Conservation (phyloP, 1,284 basidiomycete genomes). For the Caloboletus firmus region DNA sequence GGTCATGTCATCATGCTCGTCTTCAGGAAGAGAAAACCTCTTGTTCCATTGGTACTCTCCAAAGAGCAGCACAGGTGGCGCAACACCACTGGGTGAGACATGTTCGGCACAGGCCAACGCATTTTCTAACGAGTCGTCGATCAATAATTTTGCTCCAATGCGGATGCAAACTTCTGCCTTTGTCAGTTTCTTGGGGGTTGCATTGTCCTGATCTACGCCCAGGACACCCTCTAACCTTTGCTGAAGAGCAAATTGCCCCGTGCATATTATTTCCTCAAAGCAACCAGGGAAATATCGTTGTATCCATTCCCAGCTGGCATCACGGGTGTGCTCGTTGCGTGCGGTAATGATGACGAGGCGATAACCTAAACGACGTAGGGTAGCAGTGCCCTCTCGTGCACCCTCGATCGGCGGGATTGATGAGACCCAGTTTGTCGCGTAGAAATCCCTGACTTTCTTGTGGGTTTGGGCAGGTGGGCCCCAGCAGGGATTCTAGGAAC, state of each 20-base stretch:
- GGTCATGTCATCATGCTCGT: constrained; percentile 53
- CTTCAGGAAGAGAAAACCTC: constrained; percentile 42
- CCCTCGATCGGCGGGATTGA: constrained; percentile 59
- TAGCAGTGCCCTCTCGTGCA: constrained; percentile 58
- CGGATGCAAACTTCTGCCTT: constrained; percentile 73
- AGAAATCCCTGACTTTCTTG: constrained; percentile 62
- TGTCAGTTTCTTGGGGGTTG: constrained; percentile 55
- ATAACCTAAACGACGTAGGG: constrained; percentile 64
- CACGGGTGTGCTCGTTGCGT: constrained; percentile 55
- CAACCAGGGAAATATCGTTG: constrained; percentile 62
- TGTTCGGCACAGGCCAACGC: constrained; percentile 56
- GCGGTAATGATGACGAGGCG: constrained; percentile 76
- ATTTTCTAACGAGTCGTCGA: constrained; percentile 82
- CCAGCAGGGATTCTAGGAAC: constrained; percentile 64
- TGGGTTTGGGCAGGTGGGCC: constrained; percentile 63
- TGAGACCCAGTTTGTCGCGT: constrained; percentile 52
- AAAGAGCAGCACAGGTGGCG: constrained; percentile 65
- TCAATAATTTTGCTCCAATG: constrained; percentile 61
- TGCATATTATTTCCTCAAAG: constrained; percentile 73
- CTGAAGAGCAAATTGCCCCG: constrained; percentile 62
- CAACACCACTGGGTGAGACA: constrained; percentile 18
- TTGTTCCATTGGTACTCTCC: constrained; percentile 79
- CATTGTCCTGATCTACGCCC: constrained; percentile 44
- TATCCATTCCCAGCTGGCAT: constrained; percentile 68
- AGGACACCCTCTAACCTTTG: constrained; percentile 24